Evolutionary conservation across 345 rosid genomes (phyloP), one percentile per base, ranked within the genome.

Genomic region (Chamaenerion angustifolium): DNA sequence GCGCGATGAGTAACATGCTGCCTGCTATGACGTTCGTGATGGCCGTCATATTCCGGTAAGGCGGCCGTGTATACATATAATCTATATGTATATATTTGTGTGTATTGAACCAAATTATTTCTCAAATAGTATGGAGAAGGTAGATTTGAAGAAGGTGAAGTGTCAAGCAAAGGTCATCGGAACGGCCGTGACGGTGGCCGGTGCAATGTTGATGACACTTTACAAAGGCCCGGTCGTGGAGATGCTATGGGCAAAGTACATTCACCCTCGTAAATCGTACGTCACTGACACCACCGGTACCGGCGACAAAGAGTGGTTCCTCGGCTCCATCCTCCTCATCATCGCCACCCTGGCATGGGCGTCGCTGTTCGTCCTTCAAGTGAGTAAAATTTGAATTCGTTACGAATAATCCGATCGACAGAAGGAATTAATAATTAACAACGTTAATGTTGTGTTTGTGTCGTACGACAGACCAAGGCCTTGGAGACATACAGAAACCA

Each of bases 281-380:
- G 47, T 1, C 16, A 35, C 66, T 14, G 46, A 68, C 37, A 31
- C 64, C 25, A 19, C 64, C 9, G 50, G 16, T 4, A 52, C 56
- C 35, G 37, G 65, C 4, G 75, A 71, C 57, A 75, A 69, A 51
- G 73, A 79, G n/a, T 81, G 87, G 80, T 42, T 80, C 67, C 77
- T 74, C 35, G 96, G 94, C 54, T 69, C 85, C 61, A 62, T 82
- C 56, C 75, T 83, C 59, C 85, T 90, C 27, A 76, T 86, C 73
- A 23, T 90, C 8, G 96, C 96, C 56, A 83, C 96, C 15, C 71
- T 90, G 18, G 88, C 96, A 0, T 90, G 98, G 98, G 80, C 98
- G 21, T 76, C 80, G 6, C 69, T 75, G 60, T 90, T 86, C 46
- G 70, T 90, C 41, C 64, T 90, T 31, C 95, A 88, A 76, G 97